Percentiles rank a stretch among this genome's conserved stretches.
Evolutionary conservation across 2,329 filamentous ascomycete species (phyloP).

Genomic region (Chaetomium globosum): DNA sequence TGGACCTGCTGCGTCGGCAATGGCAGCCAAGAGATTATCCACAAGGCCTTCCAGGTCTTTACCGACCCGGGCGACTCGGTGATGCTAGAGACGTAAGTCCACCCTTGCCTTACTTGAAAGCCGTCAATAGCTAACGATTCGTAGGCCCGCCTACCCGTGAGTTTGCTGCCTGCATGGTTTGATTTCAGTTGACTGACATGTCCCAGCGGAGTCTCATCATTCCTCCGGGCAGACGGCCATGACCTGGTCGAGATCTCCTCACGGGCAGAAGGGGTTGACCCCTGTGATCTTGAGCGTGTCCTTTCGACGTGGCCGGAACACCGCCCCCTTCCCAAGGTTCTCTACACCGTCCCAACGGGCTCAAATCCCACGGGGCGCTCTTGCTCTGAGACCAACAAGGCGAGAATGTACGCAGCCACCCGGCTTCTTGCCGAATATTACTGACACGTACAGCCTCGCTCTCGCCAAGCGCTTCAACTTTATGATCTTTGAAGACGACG

Average conservation of each 20-base stretch:
- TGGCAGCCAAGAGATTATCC: slow-evolving; percentile 23
- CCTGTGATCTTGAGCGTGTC: slow-evolving; percentile 11
- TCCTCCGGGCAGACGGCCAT: slow-evolving; percentile 13
- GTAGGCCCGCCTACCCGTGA: slow-evolving; percentile 18
- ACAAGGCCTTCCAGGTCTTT: slow-evolving; percentile 23
- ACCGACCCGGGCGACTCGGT: slow-evolving; percentile 19
- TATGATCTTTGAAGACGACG: slow-evolving; percentile 21
- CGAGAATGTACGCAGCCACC: not conserved
- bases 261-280: slow-evolving; percentile 2
- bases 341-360: slow-evolving; percentile 17
- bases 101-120: too few relatives aligned
- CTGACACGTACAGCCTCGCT: slow-evolving; percentile 9
- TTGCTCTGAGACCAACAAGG: slow-evolving; percentile 18
- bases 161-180: not conserved
- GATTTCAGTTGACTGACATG: not conserved
- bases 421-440: not conserved
- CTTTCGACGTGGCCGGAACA: slow-evolving; percentile 5
- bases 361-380: slow-evolving; percentile 16
- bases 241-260: slow-evolving; percentile 15
- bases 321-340: slow-evolving; percentile 1
- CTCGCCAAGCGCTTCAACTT: slow-evolving; percentile 24
- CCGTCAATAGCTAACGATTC: not conserved
- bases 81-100: slow-evolving; percentile 18
- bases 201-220: slow-evolving; percentile 11
- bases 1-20: slow-evolving; percentile 21